These are phyloP conservation scores for Neonectria hederae DNA, from an alignment of 2,329 filamentous ascomycete species.

Conservation along the genomic window DNA sequence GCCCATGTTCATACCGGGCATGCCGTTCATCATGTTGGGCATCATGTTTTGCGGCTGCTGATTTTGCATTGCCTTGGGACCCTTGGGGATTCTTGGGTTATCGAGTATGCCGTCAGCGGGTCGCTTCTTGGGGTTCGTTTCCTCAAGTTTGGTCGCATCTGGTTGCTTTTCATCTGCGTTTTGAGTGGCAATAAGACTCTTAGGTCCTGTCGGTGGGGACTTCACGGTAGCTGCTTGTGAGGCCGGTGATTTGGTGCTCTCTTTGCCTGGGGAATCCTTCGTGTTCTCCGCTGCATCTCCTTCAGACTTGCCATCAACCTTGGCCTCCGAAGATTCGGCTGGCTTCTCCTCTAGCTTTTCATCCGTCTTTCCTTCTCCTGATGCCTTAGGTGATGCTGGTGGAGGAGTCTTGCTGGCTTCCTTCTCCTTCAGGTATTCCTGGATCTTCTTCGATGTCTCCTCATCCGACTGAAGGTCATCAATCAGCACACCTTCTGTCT, in stretches of 20 bases:
- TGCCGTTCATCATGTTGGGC: slow-evolving; percentile 60
- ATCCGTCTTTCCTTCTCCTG: slow-evolving; percentile 30
- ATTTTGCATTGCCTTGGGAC: slow-evolving; percentile 71
- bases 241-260: slow-evolving; percentile 50
- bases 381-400: slow-evolving; percentile 46
- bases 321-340: slow-evolving; percentile 50
- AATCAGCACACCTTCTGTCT: slow-evolving; percentile 89
- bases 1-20: slow-evolving; percentile 53
- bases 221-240: slow-evolving; percentile 36
- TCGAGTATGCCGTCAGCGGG: slow-evolving; percentile 77
- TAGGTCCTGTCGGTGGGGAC: slow-evolving; percentile 45
- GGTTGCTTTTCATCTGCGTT: slow-evolving; percentile 49
- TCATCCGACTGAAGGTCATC: slow-evolving; percentile 89
- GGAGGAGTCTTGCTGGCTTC: slow-evolving; percentile 58
- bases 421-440: slow-evolving; percentile 73
- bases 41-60: slow-evolving; percentile 56
- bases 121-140: slow-evolving; percentile 75
- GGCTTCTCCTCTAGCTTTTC: slow-evolving; percentile 37
- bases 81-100: slow-evolving; percentile 72
- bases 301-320: slow-evolving; percentile 50
- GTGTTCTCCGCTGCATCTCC: slow-evolving; percentile 28
- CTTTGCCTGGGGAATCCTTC: slow-evolving; percentile 36
- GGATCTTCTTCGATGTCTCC: slow-evolving; percentile 80
- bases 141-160: slow-evolving; percentile 44
- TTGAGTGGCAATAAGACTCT: slow-evolving; percentile 45